A percentile compares a stretch with the other conserved stretches of the same genome.
Conservation (phyloP, 2,329 filamentous ascomycete species). For the Cytospora schulzeri region DNA sequence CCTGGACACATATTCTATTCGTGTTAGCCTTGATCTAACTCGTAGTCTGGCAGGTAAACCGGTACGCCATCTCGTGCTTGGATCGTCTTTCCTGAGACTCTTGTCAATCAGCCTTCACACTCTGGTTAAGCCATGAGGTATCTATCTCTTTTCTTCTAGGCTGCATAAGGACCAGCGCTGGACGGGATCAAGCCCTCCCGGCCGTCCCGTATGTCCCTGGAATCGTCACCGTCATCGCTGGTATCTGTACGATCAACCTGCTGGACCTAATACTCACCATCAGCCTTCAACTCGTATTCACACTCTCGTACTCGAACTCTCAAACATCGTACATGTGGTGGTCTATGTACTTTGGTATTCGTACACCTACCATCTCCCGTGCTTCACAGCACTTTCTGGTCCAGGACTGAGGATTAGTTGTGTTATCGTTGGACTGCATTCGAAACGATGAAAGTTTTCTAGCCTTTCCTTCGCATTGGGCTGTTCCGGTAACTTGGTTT, state of each 20-base stretch:
- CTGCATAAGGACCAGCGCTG: slow-evolving; percentile 1
- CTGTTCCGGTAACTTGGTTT: slow-evolving; percentile 7
- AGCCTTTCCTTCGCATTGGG: slow-evolving; percentile 1
- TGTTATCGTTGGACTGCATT: slow-evolving; percentile 14
- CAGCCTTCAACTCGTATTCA: slow-evolving; percentile 16
- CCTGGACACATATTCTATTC: not conserved
- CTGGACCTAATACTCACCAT: slow-evolving; percentile 15
- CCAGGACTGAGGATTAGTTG: slow-evolving; percentile 2
- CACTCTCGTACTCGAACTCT: not conserved
- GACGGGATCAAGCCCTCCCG: slow-evolving; percentile 18
- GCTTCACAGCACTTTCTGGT: not conserved
- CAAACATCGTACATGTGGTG: not conserved
- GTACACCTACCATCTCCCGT: not conserved
- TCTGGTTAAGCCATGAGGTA: slow-evolving; percentile 17
- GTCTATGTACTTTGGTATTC: not conserved
- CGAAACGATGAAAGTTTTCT: slow-evolving; percentile 15
- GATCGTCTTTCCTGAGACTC: slow-evolving; percentile 15
- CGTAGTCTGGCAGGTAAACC: slow-evolving; percentile 18
- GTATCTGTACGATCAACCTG: slow-evolving; percentile 17
- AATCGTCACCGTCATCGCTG: slow-evolving; percentile 13
- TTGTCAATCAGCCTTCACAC: slow-evolving; percentile 13
- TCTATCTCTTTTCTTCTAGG: slow-evolving; percentile 8
- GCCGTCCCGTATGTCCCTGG: not conserved
- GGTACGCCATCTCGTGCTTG: slow-evolving; percentile 16
- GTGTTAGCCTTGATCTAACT: slow-evolving; percentile 11